Evolutionary conservation across 495 filamentous ascomycete species (phyloP), one percentile per base, ranked within the genome.

Genomic region (Penicillium crystallinum): DNA sequence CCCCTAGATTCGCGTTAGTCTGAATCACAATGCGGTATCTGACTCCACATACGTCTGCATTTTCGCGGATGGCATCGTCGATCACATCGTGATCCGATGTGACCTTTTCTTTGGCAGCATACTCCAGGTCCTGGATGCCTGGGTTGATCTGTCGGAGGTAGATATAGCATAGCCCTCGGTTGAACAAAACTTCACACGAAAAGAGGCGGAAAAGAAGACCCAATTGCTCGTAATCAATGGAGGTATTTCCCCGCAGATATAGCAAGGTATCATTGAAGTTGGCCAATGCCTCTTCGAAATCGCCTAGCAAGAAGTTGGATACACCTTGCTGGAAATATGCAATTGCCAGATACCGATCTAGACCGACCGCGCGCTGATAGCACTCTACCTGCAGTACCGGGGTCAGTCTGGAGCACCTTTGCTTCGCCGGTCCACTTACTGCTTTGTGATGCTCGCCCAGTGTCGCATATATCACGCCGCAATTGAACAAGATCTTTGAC

Each of bases 311-410:
- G 74, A 99, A 99, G 69, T 97, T 99, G 31, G 95, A 97, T 1
- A 99, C 93, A 22, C 93, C 93, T 71, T 97, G 89, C 62, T 99
- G 93, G 71, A 99, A 99, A 67, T 97, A 99, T 25, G 93, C 95
- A 43, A 99, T 89, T 40, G 93, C 93, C 18, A 99, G 86, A 61
- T 96, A 99, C 57, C 90, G 86, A 66, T 99, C 93, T 33, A 96
- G 77, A 42, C 83, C 77, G 56, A 96, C 83, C 18, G 95, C 90
- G 57, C 86, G 83, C 70, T 96, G 91, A 67, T 97, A 99, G 71
- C 85, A 95, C 68, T 95, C 86, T 56, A 97, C 89, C 92, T 97
- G 63, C 22, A 52, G 54, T 15, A 50, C 55, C n/a, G 19, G 15
- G 5, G 22, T 53, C 17, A 45, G 34, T 44, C 14, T 19, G 15